Conservation (phyloP, 2,329 filamentous ascomycete species). For the Thelonectria discophora region DNA sequence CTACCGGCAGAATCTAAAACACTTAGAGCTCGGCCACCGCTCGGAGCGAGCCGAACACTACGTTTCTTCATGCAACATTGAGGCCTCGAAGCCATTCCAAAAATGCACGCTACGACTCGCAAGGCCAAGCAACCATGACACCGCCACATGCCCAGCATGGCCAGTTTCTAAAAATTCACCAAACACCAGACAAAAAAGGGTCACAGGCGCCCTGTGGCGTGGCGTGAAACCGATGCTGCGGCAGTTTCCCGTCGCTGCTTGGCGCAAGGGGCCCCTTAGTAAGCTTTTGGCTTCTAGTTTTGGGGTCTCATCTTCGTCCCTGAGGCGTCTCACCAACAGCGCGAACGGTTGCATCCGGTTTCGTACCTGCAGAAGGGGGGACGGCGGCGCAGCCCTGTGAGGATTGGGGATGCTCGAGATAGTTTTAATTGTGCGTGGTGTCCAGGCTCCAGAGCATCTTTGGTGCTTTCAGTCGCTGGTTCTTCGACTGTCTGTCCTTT, state of each 20-base stretch:
- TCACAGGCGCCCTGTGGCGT: not conserved
- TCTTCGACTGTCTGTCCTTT: not conserved
- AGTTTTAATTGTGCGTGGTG: not conserved
- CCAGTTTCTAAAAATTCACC: not conserved
- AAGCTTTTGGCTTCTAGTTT: too few relatives aligned
- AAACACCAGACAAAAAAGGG: too few relatives aligned
- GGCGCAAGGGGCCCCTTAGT: conserved; percentile 2
- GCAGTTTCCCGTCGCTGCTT: conserved; percentile 4
- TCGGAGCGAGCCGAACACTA: not conserved
- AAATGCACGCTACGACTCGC: not conserved
- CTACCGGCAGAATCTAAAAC: not conserved
- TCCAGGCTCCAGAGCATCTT: not conserved
- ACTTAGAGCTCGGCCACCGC: not conserved
- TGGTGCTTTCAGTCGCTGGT: not conserved
- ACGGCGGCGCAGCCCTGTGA: not conserved
- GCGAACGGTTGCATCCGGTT: conserved; percentile 36
- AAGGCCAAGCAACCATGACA: conserved; percentile 2
- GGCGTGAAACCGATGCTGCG: conserved; percentile 21
- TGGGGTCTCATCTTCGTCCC: conserved; percentile 30
- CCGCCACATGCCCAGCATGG: not conserved
- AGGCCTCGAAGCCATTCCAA: not conserved
- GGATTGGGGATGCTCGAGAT: not conserved
- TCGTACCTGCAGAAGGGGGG: conserved; percentile 24
- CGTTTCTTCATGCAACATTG: not conserved
- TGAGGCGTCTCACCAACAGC: conserved; percentile 36